phyloP scores from a whole-genome alignment of 2,329 filamentous ascomycete genomes.

The Arthroderma sp. region DNA sequence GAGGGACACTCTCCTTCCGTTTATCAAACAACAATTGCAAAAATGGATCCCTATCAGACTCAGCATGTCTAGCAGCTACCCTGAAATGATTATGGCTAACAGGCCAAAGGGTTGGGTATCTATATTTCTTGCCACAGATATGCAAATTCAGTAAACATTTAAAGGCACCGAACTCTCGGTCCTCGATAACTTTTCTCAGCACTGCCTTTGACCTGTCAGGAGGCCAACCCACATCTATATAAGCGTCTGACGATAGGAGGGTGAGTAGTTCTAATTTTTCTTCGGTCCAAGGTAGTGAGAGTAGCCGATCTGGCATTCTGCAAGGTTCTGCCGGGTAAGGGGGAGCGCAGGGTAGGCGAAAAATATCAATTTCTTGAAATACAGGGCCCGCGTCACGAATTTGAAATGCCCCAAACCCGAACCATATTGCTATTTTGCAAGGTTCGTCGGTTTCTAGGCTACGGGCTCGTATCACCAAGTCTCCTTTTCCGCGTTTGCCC shows the following conservation, averaged over 20 bases:
- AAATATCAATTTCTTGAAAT: slow-evolving; percentile 24
- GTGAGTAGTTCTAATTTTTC: slow-evolving; percentile 30
- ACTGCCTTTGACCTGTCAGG: slow-evolving; percentile 23
- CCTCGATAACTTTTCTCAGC: slow-evolving; percentile 26
- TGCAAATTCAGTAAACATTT: slow-evolving; percentile 21
- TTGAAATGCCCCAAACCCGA: slow-evolving; percentile 28
- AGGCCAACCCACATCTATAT: slow-evolving; percentile 26
- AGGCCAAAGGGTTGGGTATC: slow-evolving; percentile 26
- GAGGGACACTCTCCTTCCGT: slow-evolving; percentile 24
- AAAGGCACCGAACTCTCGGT: slow-evolving; percentile 26
- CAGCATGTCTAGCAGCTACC: slow-evolving; percentile 22
- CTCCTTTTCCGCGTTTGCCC: slow-evolving; percentile 23
- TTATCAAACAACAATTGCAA: slow-evolving; percentile 22
- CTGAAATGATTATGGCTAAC: slow-evolving; percentile 24
- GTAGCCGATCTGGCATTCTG: slow-evolving; percentile 30
- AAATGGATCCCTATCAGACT: slow-evolving; percentile 21
- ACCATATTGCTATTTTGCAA: slow-evolving; percentile 28
- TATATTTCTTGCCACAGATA: slow-evolving; percentile 24
- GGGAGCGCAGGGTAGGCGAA: slow-evolving; percentile 25
- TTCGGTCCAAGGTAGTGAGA: slow-evolving; percentile 29
- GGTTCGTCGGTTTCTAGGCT: slow-evolving; percentile 8
- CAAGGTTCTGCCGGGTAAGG: slow-evolving; percentile 16
- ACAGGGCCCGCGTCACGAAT: slow-evolving; percentile 21
- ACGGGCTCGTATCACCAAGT: slow-evolving; percentile 21
- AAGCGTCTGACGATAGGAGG: slow-evolving; percentile 27